Evolutionary conservation across 495 filamentous ascomycete genomes (phyloP).

Genomic region (Penicillium egyptiacum): DNA sequence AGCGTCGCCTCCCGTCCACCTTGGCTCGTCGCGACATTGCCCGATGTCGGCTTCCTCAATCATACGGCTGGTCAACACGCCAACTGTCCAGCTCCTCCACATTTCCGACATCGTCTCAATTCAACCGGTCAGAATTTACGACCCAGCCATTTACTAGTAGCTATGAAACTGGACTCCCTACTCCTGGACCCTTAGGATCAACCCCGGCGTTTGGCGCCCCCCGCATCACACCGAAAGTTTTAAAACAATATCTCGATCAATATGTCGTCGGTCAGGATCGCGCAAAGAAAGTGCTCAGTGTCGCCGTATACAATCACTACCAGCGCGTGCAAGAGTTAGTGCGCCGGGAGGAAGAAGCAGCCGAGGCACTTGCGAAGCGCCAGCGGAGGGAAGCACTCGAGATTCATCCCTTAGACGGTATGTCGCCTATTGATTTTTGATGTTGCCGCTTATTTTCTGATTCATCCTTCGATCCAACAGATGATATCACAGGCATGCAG

Average conservation of each 20-base stretch:
- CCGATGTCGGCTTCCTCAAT: constrained; percentile 19
- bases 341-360: constrained; percentile 74
- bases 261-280: constrained; percentile 95
- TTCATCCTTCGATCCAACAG: constrained; percentile 38
- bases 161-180: constrained; percentile 73
- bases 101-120: constrained; percentile 51
- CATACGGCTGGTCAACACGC: constrained; percentile 14
- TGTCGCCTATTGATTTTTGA: constrained; percentile 1
- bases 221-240: constrained; percentile 71
- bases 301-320: constrained; percentile 97
- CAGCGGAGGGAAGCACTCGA: constrained; percentile 50
- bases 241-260: constrained; percentile 91
- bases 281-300: constrained; percentile 91
- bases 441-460: neutral
- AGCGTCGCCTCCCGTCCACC: constrained; percentile 21
- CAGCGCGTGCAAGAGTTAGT: constrained; percentile 77
- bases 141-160: constrained; percentile 66
- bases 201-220: constrained; percentile 63
- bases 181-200: constrained; percentile 55
- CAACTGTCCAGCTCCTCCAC: constrained; percentile 37
- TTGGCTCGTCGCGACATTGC: constrained; percentile 16
- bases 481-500: constrained; percentile 77
- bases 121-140: constrained; percentile 62
- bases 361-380: constrained; percentile 55
- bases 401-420: constrained; percentile 58